Evolutionary conservation across 2,329 filamentous ascomycete genomes (phyloP).

Genomic region (Lomentospora prolificans): DNA sequence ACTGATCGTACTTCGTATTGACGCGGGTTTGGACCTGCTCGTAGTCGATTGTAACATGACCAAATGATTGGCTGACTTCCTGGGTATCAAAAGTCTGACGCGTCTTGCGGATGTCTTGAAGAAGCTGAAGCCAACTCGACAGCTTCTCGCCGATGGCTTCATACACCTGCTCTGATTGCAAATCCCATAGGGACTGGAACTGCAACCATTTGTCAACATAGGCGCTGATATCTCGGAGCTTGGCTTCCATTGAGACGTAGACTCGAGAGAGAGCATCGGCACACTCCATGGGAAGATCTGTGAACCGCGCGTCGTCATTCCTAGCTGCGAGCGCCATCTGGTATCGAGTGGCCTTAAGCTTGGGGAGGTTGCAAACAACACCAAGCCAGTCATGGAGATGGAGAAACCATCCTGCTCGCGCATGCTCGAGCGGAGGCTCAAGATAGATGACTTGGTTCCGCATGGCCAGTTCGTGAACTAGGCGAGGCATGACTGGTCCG

Average conservation of each 20-base stretch:
- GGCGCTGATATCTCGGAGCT: constrained; percentile 64
- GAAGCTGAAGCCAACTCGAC: constrained; percentile 82
- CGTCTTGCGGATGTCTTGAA: constrained; percentile 96
- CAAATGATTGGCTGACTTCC: constrained; percentile 85
- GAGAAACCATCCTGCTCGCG: constrained; percentile 84
- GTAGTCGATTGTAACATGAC: constrained; percentile 91
- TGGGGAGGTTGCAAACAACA: constrained; percentile 81
- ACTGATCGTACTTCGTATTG: constrained; percentile 98
- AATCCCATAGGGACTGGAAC: constrained; percentile 96
- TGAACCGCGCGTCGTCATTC: constrained; percentile 64
- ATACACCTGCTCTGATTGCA: constrained; percentile 92
- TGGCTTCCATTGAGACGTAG: constrained; percentile 74
- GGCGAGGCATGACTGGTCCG: constrained; percentile 56
- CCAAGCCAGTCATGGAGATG: constrained; percentile 92
- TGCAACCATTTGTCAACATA: constrained; percentile 98
- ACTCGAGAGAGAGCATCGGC: constrained; percentile 69
- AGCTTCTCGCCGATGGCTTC: constrained; percentile 85
- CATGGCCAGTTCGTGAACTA: constrained; percentile 93
- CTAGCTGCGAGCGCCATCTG: constrained; percentile 68
- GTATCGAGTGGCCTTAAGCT: constrained; percentile 91
- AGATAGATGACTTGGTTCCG: constrained; percentile 96
- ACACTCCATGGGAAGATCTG: constrained; percentile 75
- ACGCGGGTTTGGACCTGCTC: constrained; percentile 98
- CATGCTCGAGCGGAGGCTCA: constrained; percentile 85
- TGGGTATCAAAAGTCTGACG: constrained; percentile 95